Conservation (phyloP, 2,329 filamentous ascomycete genomes). For the Oidium heveae region DNA sequence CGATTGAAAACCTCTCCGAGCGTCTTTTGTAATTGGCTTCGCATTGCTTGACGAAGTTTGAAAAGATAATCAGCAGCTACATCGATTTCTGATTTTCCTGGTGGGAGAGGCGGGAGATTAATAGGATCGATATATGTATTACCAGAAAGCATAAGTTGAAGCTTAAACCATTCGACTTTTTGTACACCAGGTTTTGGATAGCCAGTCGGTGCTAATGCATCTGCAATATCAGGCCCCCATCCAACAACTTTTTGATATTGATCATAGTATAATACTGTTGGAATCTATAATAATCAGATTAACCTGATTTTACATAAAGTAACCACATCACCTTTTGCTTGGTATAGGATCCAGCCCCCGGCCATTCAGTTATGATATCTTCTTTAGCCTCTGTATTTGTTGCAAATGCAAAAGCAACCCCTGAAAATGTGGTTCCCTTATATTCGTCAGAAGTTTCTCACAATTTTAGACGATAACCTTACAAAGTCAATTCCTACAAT, state of each 20-base stretch:
- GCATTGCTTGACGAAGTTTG: conserved; percentile 92
- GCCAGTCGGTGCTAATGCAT: conserved; percentile 84
- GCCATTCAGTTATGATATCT: conserved; percentile 98
- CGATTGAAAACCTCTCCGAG: conserved; percentile 92
- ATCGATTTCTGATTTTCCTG: conserved; percentile 96
- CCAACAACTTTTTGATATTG: conserved; percentile 99
- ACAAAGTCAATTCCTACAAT: conserved; percentile 99
- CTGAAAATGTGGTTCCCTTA: conserved; percentile 90
- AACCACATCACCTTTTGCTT: conserved; percentile 63
- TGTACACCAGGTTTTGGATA: conserved; percentile 96
- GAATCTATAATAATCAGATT: conserved; percentile 37
- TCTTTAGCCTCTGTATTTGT: conserved; percentile 95
- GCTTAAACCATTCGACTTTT: conserved; percentile 99
- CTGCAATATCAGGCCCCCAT: conserved; percentile 94
- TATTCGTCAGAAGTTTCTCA: neutral
- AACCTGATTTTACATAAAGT: neutral
- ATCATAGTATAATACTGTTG: conserved; percentile 97
- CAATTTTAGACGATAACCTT: conserved; percentile 17
- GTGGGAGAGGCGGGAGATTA: conserved; percentile 88
- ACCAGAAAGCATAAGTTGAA: conserved; percentile 93
- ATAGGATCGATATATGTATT: conserved; percentile 99
- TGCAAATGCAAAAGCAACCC: conserved; percentile 78
- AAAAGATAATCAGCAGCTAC: conserved; percentile 98
- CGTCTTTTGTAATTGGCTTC: conserved; percentile 83
- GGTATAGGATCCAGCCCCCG: conserved; percentile 85